Conservation (phyloP, 176 grass and related monocot species). For the Hordeum marinum region DNA sequence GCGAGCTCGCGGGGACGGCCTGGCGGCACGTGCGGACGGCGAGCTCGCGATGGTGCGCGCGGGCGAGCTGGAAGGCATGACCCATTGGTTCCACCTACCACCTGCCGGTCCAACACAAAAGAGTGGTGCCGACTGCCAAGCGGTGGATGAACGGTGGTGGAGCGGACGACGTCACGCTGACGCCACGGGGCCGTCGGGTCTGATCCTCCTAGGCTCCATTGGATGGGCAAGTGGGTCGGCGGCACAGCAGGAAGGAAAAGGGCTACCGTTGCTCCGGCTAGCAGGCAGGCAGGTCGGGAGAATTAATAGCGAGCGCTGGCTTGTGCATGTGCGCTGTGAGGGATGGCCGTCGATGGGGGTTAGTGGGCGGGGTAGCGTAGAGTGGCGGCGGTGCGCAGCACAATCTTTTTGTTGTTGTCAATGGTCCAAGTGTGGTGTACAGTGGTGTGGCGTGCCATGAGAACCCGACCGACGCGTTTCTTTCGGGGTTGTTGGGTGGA, state of each 20-base stretch:
- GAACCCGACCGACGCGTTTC: too few species aligned
- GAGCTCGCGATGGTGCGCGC: too few species aligned
- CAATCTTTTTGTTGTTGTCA: too few species aligned
- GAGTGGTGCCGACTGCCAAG: background rate
- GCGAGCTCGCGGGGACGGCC: too few species aligned
- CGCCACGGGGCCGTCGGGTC: background rate
- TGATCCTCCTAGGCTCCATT: background rate
- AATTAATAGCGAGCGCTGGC: background rate
- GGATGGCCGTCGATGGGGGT: too few species aligned
- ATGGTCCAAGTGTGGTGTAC: too few species aligned
- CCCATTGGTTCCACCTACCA: background rate
- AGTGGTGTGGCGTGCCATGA: too few species aligned
- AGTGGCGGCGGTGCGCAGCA: too few species aligned
- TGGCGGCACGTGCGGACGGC: too few species aligned
- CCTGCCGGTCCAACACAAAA: background rate
- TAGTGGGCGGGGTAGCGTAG: too few species aligned
- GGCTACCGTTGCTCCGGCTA: background rate
- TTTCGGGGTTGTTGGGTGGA: too few species aligned
- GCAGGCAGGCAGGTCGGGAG: background rate
- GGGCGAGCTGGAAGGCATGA: background rate
- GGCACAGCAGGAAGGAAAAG: background rate
- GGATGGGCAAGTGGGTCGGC: background rate
- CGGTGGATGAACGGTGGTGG: background rate
- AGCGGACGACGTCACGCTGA: background rate
- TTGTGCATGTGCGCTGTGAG: too few species aligned